phyloP scores from a whole-genome alignment of 805 yeast species.

The Yamadazyma scolyti region DNA sequence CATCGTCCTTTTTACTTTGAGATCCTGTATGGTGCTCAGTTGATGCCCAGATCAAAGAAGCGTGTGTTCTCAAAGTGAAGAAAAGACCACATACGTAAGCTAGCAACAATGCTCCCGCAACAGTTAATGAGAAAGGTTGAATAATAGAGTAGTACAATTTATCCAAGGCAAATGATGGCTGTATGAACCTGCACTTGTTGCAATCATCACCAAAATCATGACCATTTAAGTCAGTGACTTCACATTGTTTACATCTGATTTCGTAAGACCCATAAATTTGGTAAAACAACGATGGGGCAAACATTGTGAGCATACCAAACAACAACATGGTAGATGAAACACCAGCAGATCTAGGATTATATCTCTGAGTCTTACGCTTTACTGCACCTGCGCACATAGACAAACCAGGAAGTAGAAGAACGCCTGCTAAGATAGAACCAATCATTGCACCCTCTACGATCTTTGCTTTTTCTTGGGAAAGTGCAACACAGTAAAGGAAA shows the following conservation, averaged over 20 bases:
- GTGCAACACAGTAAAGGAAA: conserved; percentile 86
- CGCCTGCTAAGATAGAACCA: conserved; percentile 92
- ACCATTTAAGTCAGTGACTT: conserved; percentile 1
- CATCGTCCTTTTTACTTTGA: conserved; percentile 23
- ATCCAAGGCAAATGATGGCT: conserved; percentile 72
- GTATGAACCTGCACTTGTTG: conserved; percentile 69
- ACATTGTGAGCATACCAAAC: conserved; percentile 85
- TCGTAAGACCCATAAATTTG: conserved; percentile 88
- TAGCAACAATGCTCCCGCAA: conserved; percentile 74
- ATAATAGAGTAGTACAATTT: conserved; percentile 62
- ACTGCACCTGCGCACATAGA: conserved; percentile 98
- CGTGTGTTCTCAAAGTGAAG: conserved; percentile 94
- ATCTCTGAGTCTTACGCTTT: conserved; percentile 86
- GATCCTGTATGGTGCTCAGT: conserved; percentile 23
- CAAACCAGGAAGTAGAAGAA: conserved; percentile 83
- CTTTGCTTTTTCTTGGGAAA: conserved; percentile 77
- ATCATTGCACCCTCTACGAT: conserved; percentile 95
- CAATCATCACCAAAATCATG: conserved; percentile 40
- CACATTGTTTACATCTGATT: conserved; percentile 63
- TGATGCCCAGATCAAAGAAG: conserved; percentile 90
- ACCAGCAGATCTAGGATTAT: conserved; percentile 95
- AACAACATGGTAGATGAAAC: conserved; percentile 94
- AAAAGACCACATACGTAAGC: conserved; percentile 87
- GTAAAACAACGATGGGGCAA: conserved; percentile 87
- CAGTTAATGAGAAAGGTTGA: conserved; percentile 76